phyloP scores from a whole-genome alignment of 192 early-diverging fungal genomes.

The Phlyctochytrium bullatum region DNA sequence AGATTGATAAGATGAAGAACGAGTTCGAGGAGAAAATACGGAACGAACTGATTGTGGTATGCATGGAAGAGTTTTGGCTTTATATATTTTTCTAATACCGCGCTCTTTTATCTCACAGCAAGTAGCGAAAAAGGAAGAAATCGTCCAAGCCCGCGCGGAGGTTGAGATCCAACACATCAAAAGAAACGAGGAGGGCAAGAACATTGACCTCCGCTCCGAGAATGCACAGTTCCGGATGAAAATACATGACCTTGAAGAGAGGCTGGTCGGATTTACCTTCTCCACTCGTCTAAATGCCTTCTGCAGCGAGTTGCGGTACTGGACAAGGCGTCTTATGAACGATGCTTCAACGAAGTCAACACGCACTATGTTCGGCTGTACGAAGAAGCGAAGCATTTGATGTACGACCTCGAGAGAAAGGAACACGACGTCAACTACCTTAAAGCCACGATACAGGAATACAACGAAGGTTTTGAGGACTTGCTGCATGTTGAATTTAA shows the following conservation, averaged over 20 bases:
- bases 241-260: conserved; percentile 21
- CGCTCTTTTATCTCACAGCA: conserved; percentile 12
- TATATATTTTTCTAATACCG: conserved; percentile 2
- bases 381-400: conserved; percentile 42
- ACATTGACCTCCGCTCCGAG: conserved; percentile 37
- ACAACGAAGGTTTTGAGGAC: conserved; percentile 27
- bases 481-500: conserved; percentile 10
- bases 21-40: conserved; percentile 41
- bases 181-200: conserved; percentile 34
- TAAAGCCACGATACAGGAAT: conserved; percentile 37
- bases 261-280: conserved; percentile 11
- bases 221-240: conserved; percentile 38
- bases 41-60: conserved; percentile 25
- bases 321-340: conserved; percentile 20
- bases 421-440: conserved; percentile 53
- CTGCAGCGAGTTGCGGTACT: conserved; percentile 9
- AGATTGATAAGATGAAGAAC: conserved; percentile 27
- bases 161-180: conserved; percentile 17
- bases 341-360: conserved; percentile 29
- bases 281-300: not conserved
- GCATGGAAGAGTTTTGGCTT: too few relatives aligned
- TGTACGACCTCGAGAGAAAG: conserved; percentile 44
- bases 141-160: conserved; percentile 18
- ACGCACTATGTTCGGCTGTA: conserved; percentile 40
- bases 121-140: conserved; percentile 38